These are phyloP conservation scores for Periglandula ipomoeae DNA, from an alignment of 2,329 filamentous ascomycete species.

Conservation along the genomic window DNA sequence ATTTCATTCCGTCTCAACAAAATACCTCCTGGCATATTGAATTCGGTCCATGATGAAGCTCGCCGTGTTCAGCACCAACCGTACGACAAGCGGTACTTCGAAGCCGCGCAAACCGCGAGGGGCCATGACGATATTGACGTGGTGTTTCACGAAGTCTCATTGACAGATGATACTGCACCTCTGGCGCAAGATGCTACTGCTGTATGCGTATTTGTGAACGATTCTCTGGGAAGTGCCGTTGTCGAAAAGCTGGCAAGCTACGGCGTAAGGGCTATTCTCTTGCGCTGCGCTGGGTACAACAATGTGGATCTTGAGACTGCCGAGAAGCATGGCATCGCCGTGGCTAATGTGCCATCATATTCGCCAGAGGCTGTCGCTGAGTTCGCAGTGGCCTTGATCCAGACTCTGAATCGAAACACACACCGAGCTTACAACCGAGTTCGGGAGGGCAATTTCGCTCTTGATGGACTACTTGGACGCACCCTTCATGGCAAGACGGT, in stretches of 20 bases:
- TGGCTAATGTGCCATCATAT: constrained; percentile 59
- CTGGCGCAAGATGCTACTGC: constrained; percentile 45
- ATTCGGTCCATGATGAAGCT: constrained; percentile 38
- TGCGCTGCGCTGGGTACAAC: constrained; percentile 62
- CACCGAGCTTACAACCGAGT: constrained; percentile 61
- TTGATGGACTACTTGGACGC: constrained; percentile 53
- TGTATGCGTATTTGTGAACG: constrained; percentile 62
- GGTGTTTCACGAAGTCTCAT: constrained; percentile 48
- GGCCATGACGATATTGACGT: constrained; percentile 31
- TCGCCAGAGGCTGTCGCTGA: constrained; percentile 62
- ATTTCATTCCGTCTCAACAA: no score
- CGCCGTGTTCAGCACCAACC: constrained; percentile 54
- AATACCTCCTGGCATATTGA: neutral
- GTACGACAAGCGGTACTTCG: constrained; percentile 50
- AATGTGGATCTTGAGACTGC: constrained; percentile 53
- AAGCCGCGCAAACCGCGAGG: constrained; percentile 28
- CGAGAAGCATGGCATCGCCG: constrained; percentile 44
- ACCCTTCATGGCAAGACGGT: constrained; percentile 58
- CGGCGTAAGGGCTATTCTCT: constrained; percentile 49
- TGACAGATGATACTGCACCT: constrained; percentile 45
- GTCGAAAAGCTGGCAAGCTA: constrained; percentile 37
- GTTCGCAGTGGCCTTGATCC: constrained; percentile 57
- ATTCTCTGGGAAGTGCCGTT: constrained; percentile 42
- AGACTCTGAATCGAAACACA: constrained; percentile 58
- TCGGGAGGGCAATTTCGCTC: constrained; percentile 58